phyloP scores from a whole-genome alignment of 805 yeast species.

The Candida chauliodis region DNA sequence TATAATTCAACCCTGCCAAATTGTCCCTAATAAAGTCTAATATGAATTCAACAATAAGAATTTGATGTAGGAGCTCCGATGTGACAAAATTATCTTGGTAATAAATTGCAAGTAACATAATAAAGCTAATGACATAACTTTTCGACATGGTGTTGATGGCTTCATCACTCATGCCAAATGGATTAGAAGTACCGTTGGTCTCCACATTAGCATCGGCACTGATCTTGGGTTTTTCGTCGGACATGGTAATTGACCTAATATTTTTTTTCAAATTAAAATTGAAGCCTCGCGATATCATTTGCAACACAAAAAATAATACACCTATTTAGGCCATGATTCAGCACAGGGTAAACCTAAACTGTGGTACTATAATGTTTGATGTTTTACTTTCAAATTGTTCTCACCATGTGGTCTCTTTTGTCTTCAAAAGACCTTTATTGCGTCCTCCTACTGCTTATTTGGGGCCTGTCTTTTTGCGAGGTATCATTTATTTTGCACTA shows the following conservation, averaged over 20 bases:
- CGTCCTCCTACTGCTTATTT: too few relatives aligned
- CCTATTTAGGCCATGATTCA: too few relatives aligned
- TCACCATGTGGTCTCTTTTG: too few relatives aligned
- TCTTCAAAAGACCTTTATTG: too few relatives aligned
- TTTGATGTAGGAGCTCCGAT: constrained; percentile 5
- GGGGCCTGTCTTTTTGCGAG: too few relatives aligned
- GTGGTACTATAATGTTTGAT: too few relatives aligned
- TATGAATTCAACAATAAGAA: constrained; percentile 6
- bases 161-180: constrained; percentile 2
- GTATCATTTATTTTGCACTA: too few relatives aligned
- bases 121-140: constrained; percentile 2
- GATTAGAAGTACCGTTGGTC: not conserved
- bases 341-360: too few relatives aligned
- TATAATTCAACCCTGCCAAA: constrained; percentile 2
- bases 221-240: not conserved
- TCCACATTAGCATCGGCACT: too few relatives aligned
- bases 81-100: constrained; percentile 2
- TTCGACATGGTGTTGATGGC: not conserved
- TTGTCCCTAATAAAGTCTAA: constrained; percentile 5
- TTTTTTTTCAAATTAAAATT: not conserved
- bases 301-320: too few relatives aligned
- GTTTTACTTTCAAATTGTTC: too few relatives aligned
- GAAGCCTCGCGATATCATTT: not conserved
- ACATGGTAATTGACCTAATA: not conserved
- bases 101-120: constrained; percentile 3